Evolutionary conservation across 1,284 basidiomycete species (phyloP).

Genomic region (Cutaneotrichosporon cutaneum): DNA sequence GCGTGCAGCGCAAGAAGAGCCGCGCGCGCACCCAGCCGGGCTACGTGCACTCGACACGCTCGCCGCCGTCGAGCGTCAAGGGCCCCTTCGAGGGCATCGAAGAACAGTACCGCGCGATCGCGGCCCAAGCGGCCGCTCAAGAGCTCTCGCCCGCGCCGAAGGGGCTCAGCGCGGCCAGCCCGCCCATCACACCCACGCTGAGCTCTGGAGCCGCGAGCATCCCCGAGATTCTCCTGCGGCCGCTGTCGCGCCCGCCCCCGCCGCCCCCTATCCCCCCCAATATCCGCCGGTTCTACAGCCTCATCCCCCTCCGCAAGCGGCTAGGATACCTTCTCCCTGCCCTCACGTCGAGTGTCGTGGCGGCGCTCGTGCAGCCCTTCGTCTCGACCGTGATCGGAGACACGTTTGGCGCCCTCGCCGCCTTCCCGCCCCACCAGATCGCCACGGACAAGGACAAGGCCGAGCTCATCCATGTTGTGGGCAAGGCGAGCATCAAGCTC

Average conservation of each 20-base stretch:
- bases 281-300: constrained; percentile 65
- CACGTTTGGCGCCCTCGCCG: constrained; percentile 74
- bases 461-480: constrained; percentile 62
- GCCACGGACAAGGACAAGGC: constrained; percentile 56
- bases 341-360: constrained; percentile 63
- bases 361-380: constrained; percentile 80
- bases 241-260: not conserved
- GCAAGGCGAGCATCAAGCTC: constrained; percentile 65
- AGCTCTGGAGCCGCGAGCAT: not conserved
- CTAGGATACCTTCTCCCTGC: constrained; percentile 68
- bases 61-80: not conserved
- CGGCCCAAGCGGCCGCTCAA: not conserved
- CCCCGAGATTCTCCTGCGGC: not conserved
- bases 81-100: not conserved
- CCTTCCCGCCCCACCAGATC: constrained; percentile 54
- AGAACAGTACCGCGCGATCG: not conserved
- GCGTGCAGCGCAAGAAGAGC: not conserved
- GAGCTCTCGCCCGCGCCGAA: not conserved
- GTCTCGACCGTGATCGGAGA: constrained; percentile 90
- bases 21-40: constrained; percentile 3
- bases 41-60: constrained; percentile 6
- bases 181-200: not conserved
- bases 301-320: constrained; percentile 61
- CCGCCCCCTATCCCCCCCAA: constrained; percentile 55
- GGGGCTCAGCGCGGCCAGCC: not conserved